Conservation (phyloP, 2,329 filamentous ascomycete genomes). For the Talaromyces albobiverticillius region DNA sequence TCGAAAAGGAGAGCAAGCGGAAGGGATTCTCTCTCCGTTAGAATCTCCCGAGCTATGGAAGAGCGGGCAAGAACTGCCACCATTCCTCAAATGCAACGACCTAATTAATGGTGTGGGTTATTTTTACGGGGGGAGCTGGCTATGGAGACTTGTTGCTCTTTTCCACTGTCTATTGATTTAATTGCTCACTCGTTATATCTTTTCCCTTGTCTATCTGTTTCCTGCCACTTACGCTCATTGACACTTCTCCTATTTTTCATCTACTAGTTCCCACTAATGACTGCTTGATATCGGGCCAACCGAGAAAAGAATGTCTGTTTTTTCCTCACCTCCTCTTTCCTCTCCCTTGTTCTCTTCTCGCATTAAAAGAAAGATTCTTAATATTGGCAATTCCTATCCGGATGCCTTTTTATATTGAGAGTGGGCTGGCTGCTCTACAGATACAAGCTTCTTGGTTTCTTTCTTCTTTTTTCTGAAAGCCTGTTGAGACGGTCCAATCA, state of each 20-base stretch:
- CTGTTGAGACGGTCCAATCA: conserved; percentile 22
- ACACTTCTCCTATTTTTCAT: conserved; percentile 24
- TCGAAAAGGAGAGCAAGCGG: conserved; percentile 97
- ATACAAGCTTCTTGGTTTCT: conserved; percentile 17
- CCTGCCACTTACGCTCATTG: conserved; percentile 29
- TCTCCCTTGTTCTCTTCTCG: conserved; percentile 3
- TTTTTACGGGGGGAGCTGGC: conserved; percentile 13
- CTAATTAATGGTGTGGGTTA: conserved; percentile 16
- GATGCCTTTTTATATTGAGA: conserved; percentile 14
- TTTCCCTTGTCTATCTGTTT: conserved; percentile 16
- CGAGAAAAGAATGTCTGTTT: conserved; percentile 20
- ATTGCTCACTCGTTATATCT: conserved; percentile 19
- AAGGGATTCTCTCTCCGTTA: conserved; percentile 99
- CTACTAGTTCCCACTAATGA: conserved; percentile 32
- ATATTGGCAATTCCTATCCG: conserved; percentile 19
- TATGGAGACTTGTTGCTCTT: conserved; percentile 15
- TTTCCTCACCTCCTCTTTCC: conserved; percentile 9
- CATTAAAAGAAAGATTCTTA: conserved; percentile 20
- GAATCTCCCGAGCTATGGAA: conserved; percentile 24
- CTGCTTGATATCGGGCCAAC: conserved; percentile 27
- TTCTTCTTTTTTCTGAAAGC: conserved; percentile 12
- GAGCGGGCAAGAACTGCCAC: conserved; percentile 11
- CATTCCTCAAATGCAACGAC: conserved; percentile 14
- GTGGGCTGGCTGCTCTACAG: conserved; percentile 21
- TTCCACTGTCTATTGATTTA: conserved; percentile 14